Percentiles rank a stretch among this genome's conserved stretches.
Conservation (phyloP, 1,139 yeast genomes). For the Yamadazyma friedrichii region DNA sequence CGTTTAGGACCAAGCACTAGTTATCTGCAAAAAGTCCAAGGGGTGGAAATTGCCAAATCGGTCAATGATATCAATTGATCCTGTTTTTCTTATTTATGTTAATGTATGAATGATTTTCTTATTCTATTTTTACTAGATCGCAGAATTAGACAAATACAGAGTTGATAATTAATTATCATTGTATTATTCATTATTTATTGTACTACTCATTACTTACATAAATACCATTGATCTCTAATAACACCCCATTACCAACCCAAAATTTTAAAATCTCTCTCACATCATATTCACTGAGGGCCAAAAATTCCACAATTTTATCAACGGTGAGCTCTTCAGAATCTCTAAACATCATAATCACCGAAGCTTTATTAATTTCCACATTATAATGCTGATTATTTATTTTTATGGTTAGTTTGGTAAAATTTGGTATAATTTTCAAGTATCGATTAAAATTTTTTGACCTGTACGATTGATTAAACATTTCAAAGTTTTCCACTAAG, state of each 20-base stretch:
- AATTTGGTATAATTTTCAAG: conserved; percentile 54
- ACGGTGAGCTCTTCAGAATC: conserved; percentile 18
- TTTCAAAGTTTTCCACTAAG: conserved; percentile 36
- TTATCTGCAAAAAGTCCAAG: conserved; percentile 62
- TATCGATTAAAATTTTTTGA: conserved; percentile 54
- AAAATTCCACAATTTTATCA: conserved; percentile 18
- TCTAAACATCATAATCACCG: conserved; percentile 57
- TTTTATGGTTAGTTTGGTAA: conserved; percentile 64
- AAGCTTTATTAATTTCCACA: conserved; percentile 72
- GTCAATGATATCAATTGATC: conserved; percentile 20
- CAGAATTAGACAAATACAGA: neutral
- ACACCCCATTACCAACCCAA: conserved; percentile 57
- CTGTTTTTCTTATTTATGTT: neutral
- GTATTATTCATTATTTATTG: too few relatives aligned
- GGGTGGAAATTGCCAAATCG: conserved; percentile 27
- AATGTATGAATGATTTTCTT: too few relatives aligned
- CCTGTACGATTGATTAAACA: conserved; percentile 43
- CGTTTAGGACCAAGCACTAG: conserved; percentile 74
- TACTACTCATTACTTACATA: conserved; percentile 1
- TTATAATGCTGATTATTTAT: conserved; percentile 43
- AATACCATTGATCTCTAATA: conserved; percentile 28
- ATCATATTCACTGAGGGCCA: conserved; percentile 38
- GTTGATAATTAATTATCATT: too few relatives aligned
- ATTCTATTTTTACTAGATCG: neutral
- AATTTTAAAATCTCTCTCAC: conserved; percentile 43